Percentiles rank a stretch among this genome's conserved stretches.
phyloP scores from a whole-genome alignment of 352 stramenopile genomes.

The Phytophthora cajani region DNA sequence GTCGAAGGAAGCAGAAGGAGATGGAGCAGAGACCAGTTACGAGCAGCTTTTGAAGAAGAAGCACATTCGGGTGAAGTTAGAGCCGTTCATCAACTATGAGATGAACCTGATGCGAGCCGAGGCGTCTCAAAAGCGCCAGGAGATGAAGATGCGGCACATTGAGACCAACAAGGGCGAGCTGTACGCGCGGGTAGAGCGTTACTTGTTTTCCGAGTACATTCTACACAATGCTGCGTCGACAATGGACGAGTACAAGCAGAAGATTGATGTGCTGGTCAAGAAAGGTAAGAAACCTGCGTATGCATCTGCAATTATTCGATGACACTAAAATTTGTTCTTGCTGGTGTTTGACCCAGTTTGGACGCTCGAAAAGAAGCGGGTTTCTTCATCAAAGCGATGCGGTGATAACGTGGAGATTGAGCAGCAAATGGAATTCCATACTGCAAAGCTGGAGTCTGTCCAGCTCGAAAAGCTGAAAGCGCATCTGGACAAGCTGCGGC shows the following conservation, averaged over 20 bases:
- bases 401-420: constrained; percentile 68
- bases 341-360: constrained; percentile 41
- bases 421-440: constrained; percentile 68
- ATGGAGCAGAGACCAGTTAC: constrained; percentile 24
- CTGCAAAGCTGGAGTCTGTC: constrained; percentile 69
- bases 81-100: constrained; percentile 85
- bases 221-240: constrained; percentile 68
- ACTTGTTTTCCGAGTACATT: constrained; percentile 83
- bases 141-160: constrained; percentile 87
- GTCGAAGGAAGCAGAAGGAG: constrained; percentile 13
- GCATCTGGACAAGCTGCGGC: constrained; percentile 75
- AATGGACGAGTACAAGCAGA: constrained; percentile 65
- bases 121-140: constrained; percentile 79
- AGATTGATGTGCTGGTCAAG: constrained; percentile 69
- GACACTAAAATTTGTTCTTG: neutral
- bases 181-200: constrained; percentile 73
- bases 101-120: constrained; percentile 83
- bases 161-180: constrained; percentile 84
- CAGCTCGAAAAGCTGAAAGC: constrained; percentile 72
- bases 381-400: constrained; percentile 64
- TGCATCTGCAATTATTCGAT: constrained; percentile 4
- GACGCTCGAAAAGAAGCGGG: constrained; percentile 62
- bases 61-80: constrained; percentile 74
- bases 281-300: constrained; percentile 54
- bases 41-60: constrained; percentile 53